A percentile compares a stretch with the other conserved stretches of the same genome.
phyloP scores from a whole-genome alignment of 768 basidiomycete species.

The Lactarius akahatsu region DNA sequence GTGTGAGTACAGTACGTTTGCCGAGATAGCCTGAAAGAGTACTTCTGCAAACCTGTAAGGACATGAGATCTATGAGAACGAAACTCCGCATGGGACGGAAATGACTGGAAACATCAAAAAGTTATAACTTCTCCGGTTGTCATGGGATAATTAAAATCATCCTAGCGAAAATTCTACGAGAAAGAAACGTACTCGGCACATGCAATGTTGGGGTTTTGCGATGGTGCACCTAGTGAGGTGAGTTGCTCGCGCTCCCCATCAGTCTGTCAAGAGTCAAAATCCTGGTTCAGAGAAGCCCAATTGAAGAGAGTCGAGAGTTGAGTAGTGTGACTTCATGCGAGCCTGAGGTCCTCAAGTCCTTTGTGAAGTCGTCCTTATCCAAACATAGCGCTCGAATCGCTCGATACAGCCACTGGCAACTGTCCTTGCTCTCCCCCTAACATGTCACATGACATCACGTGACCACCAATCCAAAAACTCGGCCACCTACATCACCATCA shows the following conservation, averaged over 20 bases:
- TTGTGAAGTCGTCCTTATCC: not conserved
- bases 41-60: not conserved
- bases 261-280: not conserved
- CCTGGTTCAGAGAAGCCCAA: not conserved
- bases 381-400: not conserved
- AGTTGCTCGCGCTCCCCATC: not conserved
- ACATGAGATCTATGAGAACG: not conserved
- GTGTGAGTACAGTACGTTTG: no score
- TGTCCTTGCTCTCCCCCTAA: no score
- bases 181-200: not conserved
- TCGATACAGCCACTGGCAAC: no score
- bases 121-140: not conserved
- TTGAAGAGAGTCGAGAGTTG: not conserved
- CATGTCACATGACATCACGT: no score
- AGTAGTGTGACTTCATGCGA: not conserved
- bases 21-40: not conserved
- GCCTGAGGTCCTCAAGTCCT: not conserved
- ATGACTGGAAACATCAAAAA: not conserved
- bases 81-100: not conserved
- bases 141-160: not conserved
- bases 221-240: not conserved
- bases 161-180: not conserved
- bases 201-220: constrained; percentile 5
- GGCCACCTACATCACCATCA: no score
- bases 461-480: no score